phyloP scores from a whole-genome alignment of 1,284 basidiomycete species.

The Cryptococcus sp. region DNA sequence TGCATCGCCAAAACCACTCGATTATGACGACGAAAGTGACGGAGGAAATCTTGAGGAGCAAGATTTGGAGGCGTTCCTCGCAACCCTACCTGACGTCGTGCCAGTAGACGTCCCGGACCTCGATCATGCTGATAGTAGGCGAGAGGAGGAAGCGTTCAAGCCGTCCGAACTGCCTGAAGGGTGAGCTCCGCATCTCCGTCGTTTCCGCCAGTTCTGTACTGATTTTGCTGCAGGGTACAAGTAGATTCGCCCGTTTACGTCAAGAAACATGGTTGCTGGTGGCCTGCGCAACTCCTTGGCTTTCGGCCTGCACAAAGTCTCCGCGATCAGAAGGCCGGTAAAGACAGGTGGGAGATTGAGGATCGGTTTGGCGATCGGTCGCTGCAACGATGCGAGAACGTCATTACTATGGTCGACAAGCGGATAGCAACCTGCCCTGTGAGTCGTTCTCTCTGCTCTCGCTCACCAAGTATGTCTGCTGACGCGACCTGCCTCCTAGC shows the following conservation, averaged over 20 bases:
- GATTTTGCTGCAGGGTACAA: constrained; percentile 2
- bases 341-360: constrained; percentile 21
- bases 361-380: constrained; percentile 13
- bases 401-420: constrained; percentile 28
- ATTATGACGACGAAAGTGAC: background rate
- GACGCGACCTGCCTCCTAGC: constrained; percentile 6
- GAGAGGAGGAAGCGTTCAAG: background rate
- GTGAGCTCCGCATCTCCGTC: background rate
- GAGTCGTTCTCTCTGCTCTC: constrained; percentile 4
- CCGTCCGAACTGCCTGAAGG: background rate
- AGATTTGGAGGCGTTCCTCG: background rate
- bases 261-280: constrained; percentile 7
- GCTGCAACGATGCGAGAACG: constrained; percentile 8
- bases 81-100: background rate
- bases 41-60: background rate
- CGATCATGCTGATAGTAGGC: constrained; percentile 63
- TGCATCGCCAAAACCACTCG: background rate
- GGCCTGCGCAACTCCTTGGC: constrained; percentile 8
- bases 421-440: constrained; percentile 32
- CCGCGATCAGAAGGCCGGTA: constrained; percentile 14
- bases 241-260: constrained; percentile 9
- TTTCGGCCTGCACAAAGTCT: constrained; percentile 18
- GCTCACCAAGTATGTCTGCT: too few relatives aligned
- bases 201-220: background rate
- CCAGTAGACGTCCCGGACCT: constrained; percentile 83